These are phyloP conservation scores for Apiotrichum sp. DNA, from an alignment of 1,284 basidiomycete genomes.

Conservation along the genomic window DNA sequence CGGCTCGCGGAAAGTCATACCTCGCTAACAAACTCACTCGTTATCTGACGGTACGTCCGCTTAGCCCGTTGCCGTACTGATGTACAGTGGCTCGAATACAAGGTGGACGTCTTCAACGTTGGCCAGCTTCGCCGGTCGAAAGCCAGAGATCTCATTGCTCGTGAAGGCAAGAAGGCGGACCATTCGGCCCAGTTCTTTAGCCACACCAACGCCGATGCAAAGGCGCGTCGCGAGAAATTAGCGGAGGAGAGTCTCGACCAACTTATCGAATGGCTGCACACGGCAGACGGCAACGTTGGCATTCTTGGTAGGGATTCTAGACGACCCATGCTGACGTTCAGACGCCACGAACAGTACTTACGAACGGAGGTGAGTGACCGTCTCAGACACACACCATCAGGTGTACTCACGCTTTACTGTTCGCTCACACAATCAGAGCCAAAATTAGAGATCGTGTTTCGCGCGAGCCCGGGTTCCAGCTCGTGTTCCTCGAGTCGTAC, in stretches of 20 bases:
- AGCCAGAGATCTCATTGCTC: conserved; percentile 51
- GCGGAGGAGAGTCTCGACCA: conserved; percentile 91
- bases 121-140: conserved; percentile 87
- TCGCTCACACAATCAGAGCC: conserved; percentile 50
- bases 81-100: conserved; percentile 91
- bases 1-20: conserved; percentile 77
- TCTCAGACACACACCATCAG: background rate
- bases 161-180: conserved; percentile 56
- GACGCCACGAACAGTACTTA: conserved; percentile 91
- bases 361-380: conserved; percentile 55
- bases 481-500: conserved; percentile 90
- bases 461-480: conserved; percentile 78
- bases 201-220: conserved; percentile 74
- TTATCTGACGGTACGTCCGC: conserved; percentile 59
- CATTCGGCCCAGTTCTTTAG: conserved; percentile 91
- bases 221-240: conserved; percentile 69
- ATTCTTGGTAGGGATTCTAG: conserved; percentile 69
- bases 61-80: background rate
- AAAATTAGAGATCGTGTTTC: conserved; percentile 77
- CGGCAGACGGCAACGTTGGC: conserved; percentile 91
- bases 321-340: conserved; percentile 34
- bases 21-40: conserved; percentile 76
- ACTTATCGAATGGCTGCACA: conserved; percentile 91
- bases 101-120: conserved; percentile 98
- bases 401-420: no score